These are phyloP conservation scores for Monilinia fructigena DNA, from an alignment of 2,329 filamentous ascomycete species.

Conservation along the genomic window DNA sequence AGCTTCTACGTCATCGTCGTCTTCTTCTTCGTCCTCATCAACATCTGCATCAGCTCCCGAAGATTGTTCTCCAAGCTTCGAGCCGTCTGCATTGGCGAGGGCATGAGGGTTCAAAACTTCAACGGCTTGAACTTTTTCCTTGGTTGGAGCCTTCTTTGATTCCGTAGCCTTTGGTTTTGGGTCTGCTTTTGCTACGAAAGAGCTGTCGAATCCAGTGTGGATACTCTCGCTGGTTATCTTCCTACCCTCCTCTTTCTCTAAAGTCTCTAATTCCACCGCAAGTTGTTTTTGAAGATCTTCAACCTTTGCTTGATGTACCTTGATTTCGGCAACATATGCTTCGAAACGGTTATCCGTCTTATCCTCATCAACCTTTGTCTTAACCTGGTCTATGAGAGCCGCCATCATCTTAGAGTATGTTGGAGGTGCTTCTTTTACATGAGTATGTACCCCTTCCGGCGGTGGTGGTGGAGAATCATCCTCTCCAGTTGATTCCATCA, in stretches of 20 bases:
- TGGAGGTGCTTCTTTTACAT: conserved; percentile 70
- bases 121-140: conserved; percentile 52
- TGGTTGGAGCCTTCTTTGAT: conserved; percentile 39
- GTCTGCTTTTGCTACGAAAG: conserved; percentile 67
- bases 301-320: conserved; percentile 75
- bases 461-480: conserved; percentile 73
- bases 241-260: conserved; percentile 79
- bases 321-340: conserved; percentile 76
- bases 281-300: conserved; percentile 74
- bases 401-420: conserved; percentile 98
- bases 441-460: conserved; percentile 75
- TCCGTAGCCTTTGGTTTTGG: conserved; percentile 29
- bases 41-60: conserved; percentile 63
- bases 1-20: conserved; percentile 73
- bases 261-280: conserved; percentile 67
- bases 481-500: conserved; percentile 77
- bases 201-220: conserved; percentile 87
- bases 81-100: conserved; percentile 44
- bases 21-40: conserved; percentile 59
- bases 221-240: conserved; percentile 95
- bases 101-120: conserved; percentile 74
- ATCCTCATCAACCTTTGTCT: conserved; percentile 70
- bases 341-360: conserved; percentile 65
- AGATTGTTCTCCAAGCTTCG: conserved; percentile 45
- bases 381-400: conserved; percentile 91